Evolutionary conservation across 2,329 filamentous ascomycete species (phyloP), one percentile per base, ranked within the genome.

Genomic region (Aspergillus fijiensis): DNA sequence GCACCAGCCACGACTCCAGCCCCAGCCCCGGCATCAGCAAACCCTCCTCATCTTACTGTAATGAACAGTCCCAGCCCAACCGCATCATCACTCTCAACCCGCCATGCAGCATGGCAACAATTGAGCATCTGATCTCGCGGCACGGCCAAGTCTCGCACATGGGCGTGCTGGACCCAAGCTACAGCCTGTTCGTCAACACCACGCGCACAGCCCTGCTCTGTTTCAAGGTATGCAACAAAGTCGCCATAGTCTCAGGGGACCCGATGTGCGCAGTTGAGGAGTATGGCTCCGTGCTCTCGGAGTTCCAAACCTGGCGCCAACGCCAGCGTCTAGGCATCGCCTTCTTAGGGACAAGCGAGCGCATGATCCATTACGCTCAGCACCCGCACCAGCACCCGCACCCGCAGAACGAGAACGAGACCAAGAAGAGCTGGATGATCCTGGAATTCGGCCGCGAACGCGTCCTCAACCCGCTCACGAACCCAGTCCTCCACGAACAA

Each of bases 121-220:
- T 55, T 45, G 9, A 12, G 25, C 42, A 16, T 11, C 67, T 79
- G 1, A 69, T 75, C 2, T 65, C 64, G 4, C 63, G 65, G 11
- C 74, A 78, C 60, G 76, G 77, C 6, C 69, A 70, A 16, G 74
- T 77, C 1, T 77, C 77, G 5, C 75, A 79, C 58, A 79, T 79
- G 77, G 76, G 76, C 2, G 71, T 80, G n/a, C 70, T 78, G 1
- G 77, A 80, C 49, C 71, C 65, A 7, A 77, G 73, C 51, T 79
- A 79, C 58, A 69, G 63, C 5, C 75, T 79, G 60, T 80, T 79
- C 58, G 66, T 79, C 16, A 78, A 75, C 52, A 67, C 69, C 45
- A 59, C 67, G 12, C 65, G 63, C 14, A 72, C 72, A 6, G 77
- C 68, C 7, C 77, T 72, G 0, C 63, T 79, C 0, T 77, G 72